A percentile compares a stretch with the other conserved stretches of the same genome.
phyloP scores from a whole-genome alignment of 2,329 filamentous ascomycete genomes.

The Colletotrichum trifolii region DNA sequence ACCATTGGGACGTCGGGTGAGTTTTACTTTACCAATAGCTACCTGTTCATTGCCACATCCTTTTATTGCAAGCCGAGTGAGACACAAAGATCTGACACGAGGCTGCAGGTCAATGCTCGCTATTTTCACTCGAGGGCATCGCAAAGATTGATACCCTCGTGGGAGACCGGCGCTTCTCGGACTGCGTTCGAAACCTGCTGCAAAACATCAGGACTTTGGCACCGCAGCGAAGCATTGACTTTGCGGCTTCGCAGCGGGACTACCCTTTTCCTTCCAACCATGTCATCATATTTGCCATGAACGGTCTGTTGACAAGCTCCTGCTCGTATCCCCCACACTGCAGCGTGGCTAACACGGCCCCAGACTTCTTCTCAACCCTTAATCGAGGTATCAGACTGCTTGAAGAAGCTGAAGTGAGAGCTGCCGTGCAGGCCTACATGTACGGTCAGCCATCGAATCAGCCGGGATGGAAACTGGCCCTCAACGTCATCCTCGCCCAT shows the following conservation, averaged over 20 bases:
- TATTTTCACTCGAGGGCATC: slow-evolving; percentile 35
- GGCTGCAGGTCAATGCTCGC: slow-evolving; percentile 34
- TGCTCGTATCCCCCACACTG: background rate
- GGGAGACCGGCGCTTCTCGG: slow-evolving; percentile 12
- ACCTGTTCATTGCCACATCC: background rate
- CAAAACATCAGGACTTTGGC: background rate
- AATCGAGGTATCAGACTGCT: slow-evolving; percentile 8
- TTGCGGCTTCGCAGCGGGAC: background rate
- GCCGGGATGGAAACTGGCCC: slow-evolving; percentile 5
- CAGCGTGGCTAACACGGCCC: background rate
- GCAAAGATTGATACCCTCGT: slow-evolving; percentile 15
- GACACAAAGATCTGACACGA: background rate
- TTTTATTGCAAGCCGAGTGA: slow-evolving; percentile 1
- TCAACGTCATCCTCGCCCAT: slow-evolving; percentile 19
- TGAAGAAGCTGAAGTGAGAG: slow-evolving; percentile 1
- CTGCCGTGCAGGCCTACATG: slow-evolving; percentile 11
- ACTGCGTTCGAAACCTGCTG: slow-evolving; percentile 3
- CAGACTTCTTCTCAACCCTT: slow-evolving; percentile 10
- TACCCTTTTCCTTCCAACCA: slow-evolving; percentile 23
- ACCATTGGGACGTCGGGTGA: slow-evolving; percentile 9
- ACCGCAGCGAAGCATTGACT: slow-evolving; percentile 7
- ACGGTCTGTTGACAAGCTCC: background rate
- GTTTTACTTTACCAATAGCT: slow-evolving; percentile 22
- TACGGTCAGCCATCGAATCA: background rate
- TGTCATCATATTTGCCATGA: slow-evolving; percentile 5